Conservation (phyloP, 371 early-diverging fungal species). For the Rhizopus microsporus region DNA sequence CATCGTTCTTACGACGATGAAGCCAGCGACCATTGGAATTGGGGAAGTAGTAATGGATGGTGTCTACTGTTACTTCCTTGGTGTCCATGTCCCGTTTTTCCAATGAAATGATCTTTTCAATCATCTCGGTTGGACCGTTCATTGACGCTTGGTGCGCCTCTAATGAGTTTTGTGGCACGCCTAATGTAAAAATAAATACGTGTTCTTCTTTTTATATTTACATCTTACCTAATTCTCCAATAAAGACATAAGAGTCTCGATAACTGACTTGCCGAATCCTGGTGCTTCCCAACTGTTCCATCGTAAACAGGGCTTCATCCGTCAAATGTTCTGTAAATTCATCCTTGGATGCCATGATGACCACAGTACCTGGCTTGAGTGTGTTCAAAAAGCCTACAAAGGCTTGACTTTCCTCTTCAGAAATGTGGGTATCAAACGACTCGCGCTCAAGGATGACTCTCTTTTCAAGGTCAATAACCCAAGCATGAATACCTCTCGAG, state of each 20-base stretch:
- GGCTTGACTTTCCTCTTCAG: conserved; percentile 63
- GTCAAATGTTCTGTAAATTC: conserved; percentile 70
- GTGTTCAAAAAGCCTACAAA: conserved; percentile 66
- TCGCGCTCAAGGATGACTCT: conserved; percentile 64
- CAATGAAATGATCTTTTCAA: conserved; percentile 40
- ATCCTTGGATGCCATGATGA: conserved; percentile 73
- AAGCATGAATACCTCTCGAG: conserved; percentile 76
- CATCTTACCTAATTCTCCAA: conserved; percentile 62
- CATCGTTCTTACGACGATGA: conserved; percentile 77
- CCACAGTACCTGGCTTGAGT: conserved; percentile 66
- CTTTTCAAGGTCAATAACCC: conserved; percentile 66
- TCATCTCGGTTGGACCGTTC: conserved; percentile 52
- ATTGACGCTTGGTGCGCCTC: conserved; percentile 17
- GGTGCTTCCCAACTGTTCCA: conserved; percentile 65
- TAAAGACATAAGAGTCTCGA: conserved; percentile 81
- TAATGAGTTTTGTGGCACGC: conserved; percentile 2
- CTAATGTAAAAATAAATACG: conserved; percentile 19
- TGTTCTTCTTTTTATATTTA: neutral
- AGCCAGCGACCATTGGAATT: conserved; percentile 73
- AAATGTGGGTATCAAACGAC: conserved; percentile 77
- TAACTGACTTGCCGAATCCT: conserved; percentile 56
- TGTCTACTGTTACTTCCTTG: conserved; percentile 29
- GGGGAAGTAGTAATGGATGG: conserved; percentile 52
- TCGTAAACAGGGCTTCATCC: conserved; percentile 51
- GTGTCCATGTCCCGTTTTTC: neutral